Percentiles rank a stretch among this genome's conserved stretches.
phyloP scores from a whole-genome alignment of 345 rosid genomes.

The Citrus trifoliata region DNA sequence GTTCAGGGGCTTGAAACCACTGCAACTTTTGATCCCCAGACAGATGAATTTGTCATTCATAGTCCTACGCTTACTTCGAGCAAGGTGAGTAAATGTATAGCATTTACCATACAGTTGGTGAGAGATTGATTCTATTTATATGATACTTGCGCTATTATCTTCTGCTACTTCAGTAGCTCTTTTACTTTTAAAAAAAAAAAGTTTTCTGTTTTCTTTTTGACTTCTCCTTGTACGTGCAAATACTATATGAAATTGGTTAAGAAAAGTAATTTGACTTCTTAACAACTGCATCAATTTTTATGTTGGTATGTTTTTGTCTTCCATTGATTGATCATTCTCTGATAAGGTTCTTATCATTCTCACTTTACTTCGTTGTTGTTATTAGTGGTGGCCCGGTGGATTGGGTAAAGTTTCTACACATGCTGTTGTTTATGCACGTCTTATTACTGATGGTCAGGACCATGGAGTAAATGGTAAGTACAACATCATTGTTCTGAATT shows the following conservation, averaged over 20 bases:
- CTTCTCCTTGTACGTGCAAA: background rate
- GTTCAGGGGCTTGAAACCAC: conserved; percentile 99
- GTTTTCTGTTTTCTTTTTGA: background rate
- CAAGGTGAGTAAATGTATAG: conserved; percentile 54
- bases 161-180: background rate
- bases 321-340: background rate
- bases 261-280: background rate
- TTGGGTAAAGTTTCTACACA: conserved; percentile 89
- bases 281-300: background rate
- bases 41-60: conserved; percentile 83
- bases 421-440: conserved; percentile 93
- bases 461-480: conserved; percentile 88
- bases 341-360: conserved; percentile 4
- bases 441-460: conserved; percentile 65
- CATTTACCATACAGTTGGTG: background rate
- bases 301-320: conserved; percentile 3
- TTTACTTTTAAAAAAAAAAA: background rate
- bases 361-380: conserved; percentile 7
- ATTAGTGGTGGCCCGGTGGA: conserved; percentile 99
- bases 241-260: background rate
- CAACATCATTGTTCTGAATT: background rate
- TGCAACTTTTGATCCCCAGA: conserved; percentile 90
- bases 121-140: background rate
- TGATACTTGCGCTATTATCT: background rate
- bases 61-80: conserved; percentile 94